These are phyloP conservation scores for Vaccinium vitisidaea DNA, from an alignment of 148 eudicot genomes.

Conservation along the genomic window DNA sequence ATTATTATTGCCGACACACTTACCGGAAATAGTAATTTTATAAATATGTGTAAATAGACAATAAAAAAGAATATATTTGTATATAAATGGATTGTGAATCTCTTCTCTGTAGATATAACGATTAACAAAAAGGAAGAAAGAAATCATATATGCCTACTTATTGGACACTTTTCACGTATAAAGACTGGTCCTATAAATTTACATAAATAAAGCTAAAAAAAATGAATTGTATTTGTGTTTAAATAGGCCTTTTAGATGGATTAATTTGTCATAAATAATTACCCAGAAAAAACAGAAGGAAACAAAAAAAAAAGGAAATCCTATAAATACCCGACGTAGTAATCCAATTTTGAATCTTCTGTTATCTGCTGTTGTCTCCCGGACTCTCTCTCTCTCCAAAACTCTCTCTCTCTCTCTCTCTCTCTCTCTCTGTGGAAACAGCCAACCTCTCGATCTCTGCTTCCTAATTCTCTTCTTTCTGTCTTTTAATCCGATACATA, in stretches of 20 bases:
- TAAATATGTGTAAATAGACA: not conserved
- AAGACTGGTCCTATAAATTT: not conserved
- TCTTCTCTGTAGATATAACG: not conserved
- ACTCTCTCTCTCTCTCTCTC: not conserved
- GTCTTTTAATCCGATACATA: not conserved
- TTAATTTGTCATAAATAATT: not conserved
- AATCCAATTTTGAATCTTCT: not conserved
- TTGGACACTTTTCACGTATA: not conserved
- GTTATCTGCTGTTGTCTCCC: not conserved
- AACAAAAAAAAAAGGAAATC: not conserved
- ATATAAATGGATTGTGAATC: not conserved
- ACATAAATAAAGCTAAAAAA: not conserved
- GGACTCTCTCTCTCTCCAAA: not conserved
- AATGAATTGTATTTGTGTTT: not conserved
- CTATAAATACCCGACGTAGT: not conserved
- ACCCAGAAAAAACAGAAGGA: too few species aligned
- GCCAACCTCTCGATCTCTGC: not conserved
- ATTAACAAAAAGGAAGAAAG: too few species aligned
- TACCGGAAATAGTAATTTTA: not conserved
- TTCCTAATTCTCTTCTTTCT: conserved; percentile 3
- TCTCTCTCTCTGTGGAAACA: not conserved
- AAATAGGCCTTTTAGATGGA: too few species aligned
- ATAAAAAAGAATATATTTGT: not conserved
- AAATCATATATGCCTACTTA: not conserved
- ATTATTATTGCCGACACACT: not conserved